These are phyloP conservation scores for Kingdonia uniflora DNA, from an alignment of 164 flowering plant genomes.

Conservation along the genomic window DNA sequence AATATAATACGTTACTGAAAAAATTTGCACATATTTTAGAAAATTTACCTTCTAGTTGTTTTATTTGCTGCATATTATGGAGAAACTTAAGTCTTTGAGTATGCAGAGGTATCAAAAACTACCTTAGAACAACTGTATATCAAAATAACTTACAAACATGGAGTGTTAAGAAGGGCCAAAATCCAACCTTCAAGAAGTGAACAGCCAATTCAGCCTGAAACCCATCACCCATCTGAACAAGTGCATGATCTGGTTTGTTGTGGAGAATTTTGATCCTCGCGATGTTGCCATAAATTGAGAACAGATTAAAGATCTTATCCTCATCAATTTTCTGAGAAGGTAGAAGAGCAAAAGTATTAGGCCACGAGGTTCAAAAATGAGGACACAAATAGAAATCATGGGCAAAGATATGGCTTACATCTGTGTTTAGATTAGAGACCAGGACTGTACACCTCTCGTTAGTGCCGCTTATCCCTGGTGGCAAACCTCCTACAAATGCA, in stretches of 20 bases:
- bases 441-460: slow-evolving; percentile 92
- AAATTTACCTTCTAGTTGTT: no score
- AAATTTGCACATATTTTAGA: no score
- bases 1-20: no score
- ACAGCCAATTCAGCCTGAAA: slow-evolving; percentile 98
- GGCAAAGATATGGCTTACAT: slow-evolving; percentile 39
- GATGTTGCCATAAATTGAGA: slow-evolving; percentile 93
- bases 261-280: slow-evolving; percentile 85
- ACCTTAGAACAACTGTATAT: no score
- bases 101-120: no score
- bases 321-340: slow-evolving; percentile 72
- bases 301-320: slow-evolving; percentile 91
- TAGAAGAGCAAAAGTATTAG: slow-evolving; percentile 1
- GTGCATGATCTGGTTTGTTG: slow-evolving; percentile 95
- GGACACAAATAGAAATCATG: not conserved
- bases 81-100: no score
- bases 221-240: slow-evolving; percentile 95
- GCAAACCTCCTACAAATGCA: slow-evolving; percentile 91
- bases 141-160: no score
- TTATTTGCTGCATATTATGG: no score
- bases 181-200: slow-evolving; percentile 80
- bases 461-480: slow-evolving; percentile 91
- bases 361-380: not conserved
- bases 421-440: slow-evolving; percentile 77
- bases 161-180: no score